phyloP scores from a whole-genome alignment of 202 grass and related monocot genomes.

The Setaria viridis region DNA sequence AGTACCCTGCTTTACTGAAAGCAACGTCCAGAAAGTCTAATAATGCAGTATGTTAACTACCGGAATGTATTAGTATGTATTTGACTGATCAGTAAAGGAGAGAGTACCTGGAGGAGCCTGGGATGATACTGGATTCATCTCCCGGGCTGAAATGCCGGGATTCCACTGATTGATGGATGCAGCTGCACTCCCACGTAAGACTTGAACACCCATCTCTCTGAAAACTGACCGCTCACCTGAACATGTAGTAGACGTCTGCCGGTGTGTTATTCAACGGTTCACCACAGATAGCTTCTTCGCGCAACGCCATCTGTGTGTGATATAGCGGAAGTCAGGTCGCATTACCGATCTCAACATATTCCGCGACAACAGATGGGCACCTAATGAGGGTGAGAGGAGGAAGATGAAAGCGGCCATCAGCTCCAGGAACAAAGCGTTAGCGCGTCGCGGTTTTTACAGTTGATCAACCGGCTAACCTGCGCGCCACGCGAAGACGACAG shows the following conservation, averaged over 20 bases:
- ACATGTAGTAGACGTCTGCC: neutral
- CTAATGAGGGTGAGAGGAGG: constrained; percentile 22
- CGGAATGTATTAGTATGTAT: neutral
- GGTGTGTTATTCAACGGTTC: constrained; percentile 1
- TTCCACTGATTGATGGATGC: constrained; percentile 1
- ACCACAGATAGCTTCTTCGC: neutral
- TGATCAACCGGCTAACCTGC: constrained; percentile 35
- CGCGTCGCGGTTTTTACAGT: constrained; percentile 42
- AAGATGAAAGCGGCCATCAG: constrained; percentile 27
- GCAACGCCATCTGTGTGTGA: neutral
- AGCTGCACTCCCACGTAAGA: constrained; percentile 36
- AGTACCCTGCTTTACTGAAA: neutral
- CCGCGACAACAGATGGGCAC: constrained; percentile 29
- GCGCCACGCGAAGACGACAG: constrained; percentile 36
- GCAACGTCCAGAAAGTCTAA: neutral
- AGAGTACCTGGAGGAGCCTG: constrained; percentile 35
- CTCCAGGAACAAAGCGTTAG: constrained; percentile 47
- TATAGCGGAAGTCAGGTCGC: neutral
- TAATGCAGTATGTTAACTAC: neutral
- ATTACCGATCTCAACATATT: constrained; percentile 18
- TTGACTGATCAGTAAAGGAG: neutral
- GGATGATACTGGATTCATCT: neutral
- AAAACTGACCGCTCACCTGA: constrained; percentile 47
- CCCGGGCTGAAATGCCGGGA: neutral
- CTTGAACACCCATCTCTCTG: constrained; percentile 44